Evolutionary conservation across 1,139 yeast species (phyloP).

Genomic region (Chernovozyma sophiae-reginae): DNA sequence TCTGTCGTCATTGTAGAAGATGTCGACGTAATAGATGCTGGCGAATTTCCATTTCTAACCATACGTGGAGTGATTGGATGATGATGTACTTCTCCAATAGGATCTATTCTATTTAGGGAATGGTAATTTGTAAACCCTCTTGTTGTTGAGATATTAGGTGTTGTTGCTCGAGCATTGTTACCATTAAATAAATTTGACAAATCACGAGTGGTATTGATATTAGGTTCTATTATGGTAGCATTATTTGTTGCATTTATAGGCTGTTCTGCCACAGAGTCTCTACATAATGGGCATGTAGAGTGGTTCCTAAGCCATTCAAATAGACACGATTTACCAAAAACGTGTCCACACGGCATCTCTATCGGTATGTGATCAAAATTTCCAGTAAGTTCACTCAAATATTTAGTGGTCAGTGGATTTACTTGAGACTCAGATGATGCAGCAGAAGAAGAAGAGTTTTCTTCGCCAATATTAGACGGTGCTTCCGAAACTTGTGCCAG

Average conservation of each 20-base stretch:
- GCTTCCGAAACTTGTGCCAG: neutral
- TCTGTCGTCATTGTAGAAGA: constrained; percentile 12
- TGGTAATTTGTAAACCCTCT: constrained; percentile 1
- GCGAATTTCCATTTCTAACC: neutral
- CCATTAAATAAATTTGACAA: neutral
- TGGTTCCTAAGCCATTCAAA: constrained; percentile 70
- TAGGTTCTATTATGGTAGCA: neutral
- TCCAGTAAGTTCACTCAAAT: constrained; percentile 23
- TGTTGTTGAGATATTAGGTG: constrained; percentile 4
- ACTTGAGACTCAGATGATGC: constrained; percentile 3
- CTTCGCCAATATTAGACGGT: neutral
- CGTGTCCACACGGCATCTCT: constrained; percentile 75
- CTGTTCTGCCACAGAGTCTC: constrained; percentile 45
- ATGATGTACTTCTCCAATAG: constrained; percentile 2
- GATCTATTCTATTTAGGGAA: constrained; percentile 3
- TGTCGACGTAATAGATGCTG: constrained; percentile 13
- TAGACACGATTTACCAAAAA: constrained; percentile 72
- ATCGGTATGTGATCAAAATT: constrained; percentile 59
- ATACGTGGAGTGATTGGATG: constrained; percentile 1
- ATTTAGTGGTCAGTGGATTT: constrained; percentile 7
- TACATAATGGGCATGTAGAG: constrained; percentile 77
- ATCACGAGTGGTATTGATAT: neutral
- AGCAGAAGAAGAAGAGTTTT: constrained; percentile 5
- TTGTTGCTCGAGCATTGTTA: constrained; percentile 2
- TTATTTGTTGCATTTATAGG: constrained; percentile 5